Conservation (phyloP, 306 rosid genomes). For the Sesbania bispinosa region DNA sequence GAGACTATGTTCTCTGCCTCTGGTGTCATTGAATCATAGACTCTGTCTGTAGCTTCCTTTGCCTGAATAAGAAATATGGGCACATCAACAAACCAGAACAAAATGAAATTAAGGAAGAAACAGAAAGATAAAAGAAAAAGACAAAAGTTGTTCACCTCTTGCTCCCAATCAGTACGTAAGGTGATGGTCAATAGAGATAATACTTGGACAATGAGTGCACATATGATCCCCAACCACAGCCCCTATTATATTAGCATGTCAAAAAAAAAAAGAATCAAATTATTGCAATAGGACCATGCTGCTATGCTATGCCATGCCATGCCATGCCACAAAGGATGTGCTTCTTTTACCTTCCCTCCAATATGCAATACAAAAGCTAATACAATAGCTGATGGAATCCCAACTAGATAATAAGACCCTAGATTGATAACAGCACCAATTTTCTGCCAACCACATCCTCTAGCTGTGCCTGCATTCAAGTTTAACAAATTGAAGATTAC, state of each 20-base stretch:
- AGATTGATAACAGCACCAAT: slow-evolving; percentile 68
- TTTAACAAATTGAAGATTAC: not conserved
- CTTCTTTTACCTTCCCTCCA: slow-evolving; percentile 58
- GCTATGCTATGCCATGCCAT: too few species aligned
- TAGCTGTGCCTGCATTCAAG: slow-evolving; percentile 48
- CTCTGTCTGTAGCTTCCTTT: slow-evolving; percentile 47
- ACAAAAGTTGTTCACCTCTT: slow-evolving; percentile 42
- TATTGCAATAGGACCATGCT: not conserved
- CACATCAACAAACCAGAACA: not conserved
- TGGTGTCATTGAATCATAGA: slow-evolving; percentile 27
- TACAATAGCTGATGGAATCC: slow-evolving; percentile 54
- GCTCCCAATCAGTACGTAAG: slow-evolving; percentile 57
- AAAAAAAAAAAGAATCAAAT: not conserved
- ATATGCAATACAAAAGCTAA: slow-evolving; percentile 53
- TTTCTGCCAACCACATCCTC: slow-evolving; percentile 94
- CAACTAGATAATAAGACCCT: slow-evolving; percentile 60
- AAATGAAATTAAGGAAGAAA: not conserved
- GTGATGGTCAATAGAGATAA: slow-evolving; percentile 36
- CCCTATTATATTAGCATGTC: slow-evolving; percentile 36
- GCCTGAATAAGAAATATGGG: slow-evolving; percentile 28
- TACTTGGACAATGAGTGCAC: slow-evolving; percentile 54
- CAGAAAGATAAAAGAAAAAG: not conserved
- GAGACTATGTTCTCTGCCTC: slow-evolving; percentile 12
- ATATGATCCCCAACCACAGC: slow-evolving; percentile 70
- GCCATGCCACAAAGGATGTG: not conserved